phyloP scores from a whole-genome alignment of 805 yeast species.

The Cyberlindnera xishuangbannaensis region DNA sequence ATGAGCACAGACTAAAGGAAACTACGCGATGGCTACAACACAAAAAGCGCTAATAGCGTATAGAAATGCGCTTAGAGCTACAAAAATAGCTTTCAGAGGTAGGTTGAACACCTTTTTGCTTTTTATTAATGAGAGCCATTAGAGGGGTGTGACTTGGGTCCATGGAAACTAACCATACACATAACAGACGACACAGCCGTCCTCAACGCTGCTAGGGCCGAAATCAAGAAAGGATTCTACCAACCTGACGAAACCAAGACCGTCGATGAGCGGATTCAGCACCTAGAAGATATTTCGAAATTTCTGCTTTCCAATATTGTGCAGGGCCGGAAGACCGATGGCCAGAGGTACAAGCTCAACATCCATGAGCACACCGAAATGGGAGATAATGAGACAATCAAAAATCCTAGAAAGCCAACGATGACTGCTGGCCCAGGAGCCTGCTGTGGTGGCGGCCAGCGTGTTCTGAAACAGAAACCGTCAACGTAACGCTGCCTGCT shows the following conservation, averaged over 20 bases:
- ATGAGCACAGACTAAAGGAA: too few species aligned
- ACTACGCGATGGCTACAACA: conserved; percentile 14
- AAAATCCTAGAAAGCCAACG: conserved; percentile 44
- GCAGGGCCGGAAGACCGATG: conserved; percentile 56
- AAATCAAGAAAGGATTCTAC: conserved; percentile 51
- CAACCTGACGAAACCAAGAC: conserved; percentile 43
- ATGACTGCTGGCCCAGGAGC: conserved; percentile 58
- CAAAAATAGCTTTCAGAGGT: conserved; percentile 50
- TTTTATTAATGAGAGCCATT: too few species aligned
- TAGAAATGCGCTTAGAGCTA: conserved; percentile 62
- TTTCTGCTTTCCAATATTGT: conserved; percentile 76
- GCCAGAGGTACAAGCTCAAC: conserved; percentile 48
- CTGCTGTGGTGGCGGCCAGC: conserved; percentile 20
- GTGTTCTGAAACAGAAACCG: conserved; percentile 12
- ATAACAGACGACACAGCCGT: conserved; percentile 32
- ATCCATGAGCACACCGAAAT: conserved; percentile 80
- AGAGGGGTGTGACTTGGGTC: too few species aligned
- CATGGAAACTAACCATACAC: conserved; percentile 18
- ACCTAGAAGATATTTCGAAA: conserved; percentile 63
- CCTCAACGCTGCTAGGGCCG: conserved; percentile 51
- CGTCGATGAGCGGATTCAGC: conserved; percentile 43
- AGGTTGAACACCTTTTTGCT: conserved; percentile 8
- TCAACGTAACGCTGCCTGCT: too few species aligned
- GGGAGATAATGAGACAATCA: conserved; percentile 83
- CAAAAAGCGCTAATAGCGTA: conserved; percentile 46